Evolutionary conservation across 305 asterid species (phyloP).

Genomic region (Rubia peregrina): DNA sequence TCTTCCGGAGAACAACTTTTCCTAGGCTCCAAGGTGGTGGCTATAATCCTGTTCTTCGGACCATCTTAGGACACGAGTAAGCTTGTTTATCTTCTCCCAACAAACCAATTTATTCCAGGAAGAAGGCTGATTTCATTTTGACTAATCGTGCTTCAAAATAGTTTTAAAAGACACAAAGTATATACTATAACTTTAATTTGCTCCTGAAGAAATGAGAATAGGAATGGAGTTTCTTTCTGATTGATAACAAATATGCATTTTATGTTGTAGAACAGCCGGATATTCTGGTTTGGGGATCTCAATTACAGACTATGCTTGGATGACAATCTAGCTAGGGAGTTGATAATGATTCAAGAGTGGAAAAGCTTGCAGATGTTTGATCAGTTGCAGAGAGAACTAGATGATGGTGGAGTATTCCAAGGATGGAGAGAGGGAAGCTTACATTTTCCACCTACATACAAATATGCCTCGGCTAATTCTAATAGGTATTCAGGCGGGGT

Average conservation of each 20-base stretch:
- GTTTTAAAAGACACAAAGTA: neutral
- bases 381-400: conserved; percentile 71
- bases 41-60: conserved; percentile 41
- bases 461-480: conserved; percentile 64
- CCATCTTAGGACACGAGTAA: conserved; percentile 90
- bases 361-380: conserved; percentile 64
- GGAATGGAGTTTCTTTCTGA: neutral
- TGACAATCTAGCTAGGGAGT: conserved; percentile 68
- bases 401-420: conserved; percentile 73
- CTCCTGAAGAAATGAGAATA: neutral
- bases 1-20: conserved; percentile 70
- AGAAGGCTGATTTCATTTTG: neutral
- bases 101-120: neutral
- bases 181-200: too few species aligned
- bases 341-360: conserved; percentile 67
- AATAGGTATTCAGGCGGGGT: conserved; percentile 80
- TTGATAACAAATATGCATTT: conserved; percentile 4
- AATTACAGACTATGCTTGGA: conserved; percentile 82
- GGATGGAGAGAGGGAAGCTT: conserved; percentile 91
- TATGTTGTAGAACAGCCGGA: conserved; percentile 56
- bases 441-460: conserved; percentile 90
- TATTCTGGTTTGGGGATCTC: conserved; percentile 97
- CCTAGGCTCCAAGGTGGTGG: conserved; percentile 45
- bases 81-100: conserved; percentile 29
- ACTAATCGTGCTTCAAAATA: neutral